Base-by-base conservation (phyloP, 805 yeast genomes). In the Henningerozyma blattae region DNA sequence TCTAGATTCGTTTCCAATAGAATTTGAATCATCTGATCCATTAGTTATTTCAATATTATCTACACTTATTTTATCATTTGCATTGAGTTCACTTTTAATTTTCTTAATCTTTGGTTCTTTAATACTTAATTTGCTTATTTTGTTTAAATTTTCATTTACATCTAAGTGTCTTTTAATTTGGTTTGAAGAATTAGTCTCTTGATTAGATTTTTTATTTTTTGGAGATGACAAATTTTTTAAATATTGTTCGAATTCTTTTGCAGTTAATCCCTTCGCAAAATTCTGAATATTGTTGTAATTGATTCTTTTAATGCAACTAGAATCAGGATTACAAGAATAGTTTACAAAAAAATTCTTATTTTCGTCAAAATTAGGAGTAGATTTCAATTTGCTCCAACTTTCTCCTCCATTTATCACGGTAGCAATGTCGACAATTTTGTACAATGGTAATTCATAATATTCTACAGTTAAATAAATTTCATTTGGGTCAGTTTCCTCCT, bases 381-480 rank as follows among this genome's bases (percentile, higher is more conserved):
- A n/a, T n/a, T n/a, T n/a, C n/a, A n/a, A n/a, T n/a, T n/a, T n/a
- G n/a, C n/a, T n/a, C 56, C 49, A n/a, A 50, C 51, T 4, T 43
- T 34, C 62, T 1, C 47, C 33, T 10, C 46, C 36, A 1, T 69
- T 61, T 12, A 70, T 38, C 1, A 77, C 68, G 6, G 49, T 59
- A 6, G 71, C 75, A 27, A 59, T 56, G 5, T 52, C 62, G 2
- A 68, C 40, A 18, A 77, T 60, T 30, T 71, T 62, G 2, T 39
- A 41, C 2, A 75, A 52, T 31, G 53, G 45, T 13, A 77, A 50
- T 25, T 65, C 65, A 3, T 64, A 67, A 15, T 61, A 34, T 22
- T 67, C 65, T 3, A 80, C 65, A 0, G 82, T 70, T 18, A 78
- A 45, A 41, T 71, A 72, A 5, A 77, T 35, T 49, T 77, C 85